Percentiles rank a stretch among this genome's conserved stretches.
phyloP scores from a whole-genome alignment of 257 asterid species.

The Agastache rugosa region DNA sequence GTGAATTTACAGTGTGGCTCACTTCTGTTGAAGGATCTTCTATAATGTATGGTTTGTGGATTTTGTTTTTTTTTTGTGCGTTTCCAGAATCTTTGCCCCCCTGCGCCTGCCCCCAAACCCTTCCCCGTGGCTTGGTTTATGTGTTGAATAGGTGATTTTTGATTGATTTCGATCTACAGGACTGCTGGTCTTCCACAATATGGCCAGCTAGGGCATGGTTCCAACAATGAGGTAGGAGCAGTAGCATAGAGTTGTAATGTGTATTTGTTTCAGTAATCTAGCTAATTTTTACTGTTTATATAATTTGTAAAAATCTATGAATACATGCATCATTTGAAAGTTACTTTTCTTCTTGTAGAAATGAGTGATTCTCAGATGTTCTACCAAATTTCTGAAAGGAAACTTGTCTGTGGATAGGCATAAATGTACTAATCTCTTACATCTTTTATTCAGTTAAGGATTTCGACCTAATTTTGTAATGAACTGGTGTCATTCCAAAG shows the following conservation, averaged over 20 bases:
- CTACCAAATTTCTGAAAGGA: conserved; percentile 21
- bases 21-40: conserved; percentile 91
- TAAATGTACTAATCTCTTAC: background rate
- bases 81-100: background rate
- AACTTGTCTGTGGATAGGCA: background rate
- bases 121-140: conserved; percentile 18
- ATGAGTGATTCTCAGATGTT: conserved; percentile 7
- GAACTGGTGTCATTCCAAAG: background rate
- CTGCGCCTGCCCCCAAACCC: background rate
- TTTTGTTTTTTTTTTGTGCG: conserved; percentile 21
- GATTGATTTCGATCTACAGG: conserved; percentile 44
- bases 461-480: background rate
- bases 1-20: conserved; percentile 94
- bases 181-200: conserved; percentile 98
- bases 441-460: background rate
- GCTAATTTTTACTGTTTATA: background rate
- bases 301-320: background rate
- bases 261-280: background rate
- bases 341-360: background rate
- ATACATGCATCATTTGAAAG: background rate
- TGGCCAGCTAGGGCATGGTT: conserved; percentile 97
- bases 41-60: conserved; percentile 76
- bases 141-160: conserved; percentile 38
- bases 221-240: conserved; percentile 84
- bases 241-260: conserved; percentile 7